Evolutionary conservation across 306 rosid genomes (phyloP).

Genomic region (Trifolium dubium): DNA sequence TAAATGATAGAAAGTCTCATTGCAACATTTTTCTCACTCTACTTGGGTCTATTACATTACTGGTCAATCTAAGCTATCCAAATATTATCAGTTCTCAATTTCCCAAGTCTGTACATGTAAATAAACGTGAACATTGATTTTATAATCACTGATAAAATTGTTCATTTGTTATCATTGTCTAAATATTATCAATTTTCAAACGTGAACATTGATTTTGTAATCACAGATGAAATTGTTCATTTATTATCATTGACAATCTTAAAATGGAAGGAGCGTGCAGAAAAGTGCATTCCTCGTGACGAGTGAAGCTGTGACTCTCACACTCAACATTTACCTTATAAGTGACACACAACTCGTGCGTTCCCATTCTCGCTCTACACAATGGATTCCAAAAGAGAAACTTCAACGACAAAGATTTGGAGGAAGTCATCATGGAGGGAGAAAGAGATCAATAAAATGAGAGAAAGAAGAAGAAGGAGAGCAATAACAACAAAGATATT

Average conservation of each 20-base stretch:
- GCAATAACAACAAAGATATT: too few species aligned
- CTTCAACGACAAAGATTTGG: slow-evolving; percentile 64
- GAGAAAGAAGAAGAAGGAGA: too few species aligned
- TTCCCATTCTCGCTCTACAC: not conserved
- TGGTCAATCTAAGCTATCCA: slow-evolving; percentile 20
- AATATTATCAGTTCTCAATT: too few species aligned
- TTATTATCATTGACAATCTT: not conserved
- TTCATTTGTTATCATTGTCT: too few species aligned
- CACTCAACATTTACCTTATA: slow-evolving; percentile 46
- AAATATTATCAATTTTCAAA: too few species aligned
- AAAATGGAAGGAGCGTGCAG: not conserved
- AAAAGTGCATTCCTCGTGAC: slow-evolving; percentile 64
- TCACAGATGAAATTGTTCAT: not conserved
- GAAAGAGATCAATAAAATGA: slow-evolving; percentile 81
- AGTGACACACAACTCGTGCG: slow-evolving; percentile 1
- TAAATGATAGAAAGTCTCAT: slow-evolving; percentile 32
- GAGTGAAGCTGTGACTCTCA: slow-evolving; percentile 25
- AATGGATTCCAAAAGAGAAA: slow-evolving; percentile 87
- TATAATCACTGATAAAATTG: too few species aligned
- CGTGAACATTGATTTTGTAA: not conserved
- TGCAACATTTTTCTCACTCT: slow-evolving; percentile 37
- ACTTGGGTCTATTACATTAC: not conserved
- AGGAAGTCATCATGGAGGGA: slow-evolving; percentile 96
- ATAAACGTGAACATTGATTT: too few species aligned
- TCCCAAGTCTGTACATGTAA: too few species aligned